Conservation (phyloP, 305 asterid species). For the Stenogyne calaminthoides region DNA sequence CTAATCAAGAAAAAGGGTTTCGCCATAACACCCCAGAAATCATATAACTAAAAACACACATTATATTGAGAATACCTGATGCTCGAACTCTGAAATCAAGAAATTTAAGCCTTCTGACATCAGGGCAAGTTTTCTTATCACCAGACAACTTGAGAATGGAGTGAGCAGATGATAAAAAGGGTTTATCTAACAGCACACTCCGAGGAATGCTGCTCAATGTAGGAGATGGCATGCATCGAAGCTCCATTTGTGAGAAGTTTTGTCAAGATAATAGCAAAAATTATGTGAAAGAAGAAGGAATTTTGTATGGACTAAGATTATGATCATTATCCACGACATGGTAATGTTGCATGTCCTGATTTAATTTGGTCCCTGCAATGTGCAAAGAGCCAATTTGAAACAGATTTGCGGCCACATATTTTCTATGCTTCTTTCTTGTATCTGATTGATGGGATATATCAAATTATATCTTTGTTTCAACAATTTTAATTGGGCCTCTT, state of each 20-base stretch:
- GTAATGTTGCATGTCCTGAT: constrained; percentile 19
- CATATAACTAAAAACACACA: not conserved
- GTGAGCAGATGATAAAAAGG: constrained; percentile 50
- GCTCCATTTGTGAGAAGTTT: constrained; percentile 45
- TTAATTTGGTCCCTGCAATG: constrained; percentile 38
- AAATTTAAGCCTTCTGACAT: constrained; percentile 37
- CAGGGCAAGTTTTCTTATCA: constrained; percentile 35
- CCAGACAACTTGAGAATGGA: constrained; percentile 32
- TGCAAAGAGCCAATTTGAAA: constrained; percentile 29
- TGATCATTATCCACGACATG: constrained; percentile 30
- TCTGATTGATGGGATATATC: not conserved
- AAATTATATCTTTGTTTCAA: not conserved
- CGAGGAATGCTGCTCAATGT: constrained; percentile 52
- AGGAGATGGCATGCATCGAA: constrained; percentile 55
- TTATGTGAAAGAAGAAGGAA: constrained; percentile 20
- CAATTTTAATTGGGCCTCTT: not conserved
- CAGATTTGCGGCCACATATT: constrained; percentile 44
- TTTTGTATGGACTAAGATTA: constrained; percentile 14
- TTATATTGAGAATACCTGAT: constrained; percentile 47
- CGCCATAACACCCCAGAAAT: not conserved
- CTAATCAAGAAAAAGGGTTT: not conserved
- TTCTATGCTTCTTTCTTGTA: not conserved
- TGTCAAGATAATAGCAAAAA: constrained; percentile 10
- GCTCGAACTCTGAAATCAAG: constrained; percentile 49
- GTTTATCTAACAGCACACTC: constrained; percentile 44